Evolutionary conservation across 768 basidiomycete genomes (phyloP), one percentile per base, ranked within the genome.

Genomic region (Sporobolomyces phaffii): DNA sequence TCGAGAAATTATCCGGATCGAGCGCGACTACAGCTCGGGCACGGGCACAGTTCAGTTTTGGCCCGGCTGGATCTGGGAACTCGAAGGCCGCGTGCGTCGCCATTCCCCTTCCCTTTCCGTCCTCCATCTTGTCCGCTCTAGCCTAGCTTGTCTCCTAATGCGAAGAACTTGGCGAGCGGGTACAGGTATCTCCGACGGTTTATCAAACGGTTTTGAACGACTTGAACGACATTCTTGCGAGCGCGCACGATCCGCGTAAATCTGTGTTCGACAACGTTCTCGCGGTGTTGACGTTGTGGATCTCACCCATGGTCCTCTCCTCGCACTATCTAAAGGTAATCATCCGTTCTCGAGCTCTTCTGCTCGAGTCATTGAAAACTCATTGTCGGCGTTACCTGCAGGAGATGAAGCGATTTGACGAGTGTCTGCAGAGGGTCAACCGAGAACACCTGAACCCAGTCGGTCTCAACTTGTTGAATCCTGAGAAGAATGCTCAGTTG

Each of bases 1-100:
- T 20, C 85, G 93, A 59, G 94, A 97, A 79, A 84, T 99, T 10
- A 80, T 99, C 57, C 82, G 94, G 49, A 80, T 99, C 45, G 94
- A 98, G 77, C 80, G 96, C 59, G 96, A 99, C 77, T 99, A 96
- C 77, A 84, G 81, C 18, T 86, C 86, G 1, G 96, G 94, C n/a
- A 45, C 41, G 5, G 94, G 98, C 76, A 80, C 93, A 10, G 83
- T 86, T 34, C 94, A 97, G 78, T 96, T 99, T 77, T 83, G 89
- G 38, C 83, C 90, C 0, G 84, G 87, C 70, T 99, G 88, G 78
- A 92, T 91, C 2, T 79, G 93, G 45, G 96, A 99, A 77, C 81
- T 99, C 8, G 93, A 97, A 73, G 90, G 91, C 50, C 83, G 96
- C 77, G 92, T 94, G 74, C 75, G n/a, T n/a, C n/a, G n/a, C n/a